These are phyloP conservation scores for Diaporthe nobilis DNA, from an alignment of 2,329 filamentous ascomycete species.

Conservation along the genomic window DNA sequence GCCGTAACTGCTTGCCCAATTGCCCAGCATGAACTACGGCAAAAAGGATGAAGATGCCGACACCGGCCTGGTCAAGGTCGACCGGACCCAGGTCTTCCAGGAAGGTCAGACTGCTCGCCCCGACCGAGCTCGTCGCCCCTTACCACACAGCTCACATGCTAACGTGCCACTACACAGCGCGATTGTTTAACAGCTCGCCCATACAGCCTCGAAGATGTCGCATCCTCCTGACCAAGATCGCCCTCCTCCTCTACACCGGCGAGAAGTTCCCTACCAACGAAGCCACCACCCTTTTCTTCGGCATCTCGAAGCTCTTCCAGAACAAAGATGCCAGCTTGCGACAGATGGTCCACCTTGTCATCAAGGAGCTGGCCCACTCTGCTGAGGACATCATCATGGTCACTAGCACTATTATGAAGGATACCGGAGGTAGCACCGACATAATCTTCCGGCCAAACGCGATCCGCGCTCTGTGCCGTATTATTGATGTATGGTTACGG, in stretches of 20 bases:
- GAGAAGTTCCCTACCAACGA: slow-evolving; percentile 98
- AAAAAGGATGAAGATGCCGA: slow-evolving; percentile 99
- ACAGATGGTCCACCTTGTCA: slow-evolving; percentile 98
- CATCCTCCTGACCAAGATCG: slow-evolving; percentile 97
- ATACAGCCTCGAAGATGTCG: slow-evolving; percentile 98
- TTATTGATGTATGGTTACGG: slow-evolving; percentile 87
- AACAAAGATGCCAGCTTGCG: slow-evolving; percentile 98
- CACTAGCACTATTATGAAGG: slow-evolving; percentile 99
- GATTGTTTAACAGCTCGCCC: slow-evolving; percentile 97
- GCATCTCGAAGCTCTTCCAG: slow-evolving; percentile 99
- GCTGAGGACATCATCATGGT: slow-evolving; percentile 99
- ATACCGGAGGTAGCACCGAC: slow-evolving; percentile 95
- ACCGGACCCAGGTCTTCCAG: slow-evolving; percentile 98
- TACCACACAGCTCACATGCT: slow-evolving; percentile 48
- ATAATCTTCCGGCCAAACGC: slow-evolving; percentile 95
- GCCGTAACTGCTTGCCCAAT: slow-evolving; percentile 40
- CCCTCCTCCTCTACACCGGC: slow-evolving; percentile 94
- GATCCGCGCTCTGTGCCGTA: slow-evolving; percentile 93
- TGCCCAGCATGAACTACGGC: slow-evolving; percentile 88
- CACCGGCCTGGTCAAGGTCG: slow-evolving; percentile 93
- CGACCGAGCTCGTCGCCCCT: slow-evolving; percentile 45
- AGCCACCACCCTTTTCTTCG: slow-evolving; percentile 98
- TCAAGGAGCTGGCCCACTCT: slow-evolving; percentile 96
- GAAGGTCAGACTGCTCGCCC: slow-evolving; percentile 77
- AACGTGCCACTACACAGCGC: slow-evolving; percentile 75